A percentile compares a stretch with the other conserved stretches of the same genome.
Conservation (phyloP, 164 flowering plant genomes). For the Aristolochia fimbriata region DNA sequence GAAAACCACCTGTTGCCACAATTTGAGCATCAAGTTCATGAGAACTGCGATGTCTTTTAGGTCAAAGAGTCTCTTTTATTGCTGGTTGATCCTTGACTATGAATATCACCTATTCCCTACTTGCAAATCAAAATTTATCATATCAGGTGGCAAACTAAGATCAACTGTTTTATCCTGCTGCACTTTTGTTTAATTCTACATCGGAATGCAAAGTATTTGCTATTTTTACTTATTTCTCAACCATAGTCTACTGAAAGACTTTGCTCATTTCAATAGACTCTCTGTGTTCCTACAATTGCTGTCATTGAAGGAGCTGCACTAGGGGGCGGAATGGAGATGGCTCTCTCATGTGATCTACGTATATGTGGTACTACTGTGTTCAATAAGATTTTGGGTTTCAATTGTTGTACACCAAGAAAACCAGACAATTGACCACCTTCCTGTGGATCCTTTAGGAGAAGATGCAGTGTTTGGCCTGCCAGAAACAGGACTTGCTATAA, state of each 20-base stretch:
- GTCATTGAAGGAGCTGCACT: constrained; percentile 93
- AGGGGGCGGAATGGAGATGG: constrained; percentile 96
- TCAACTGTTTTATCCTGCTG: not conserved
- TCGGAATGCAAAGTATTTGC: not conserved
- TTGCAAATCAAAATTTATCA: no score
- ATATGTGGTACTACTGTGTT: constrained; percentile 56
- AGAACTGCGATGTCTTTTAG: no score
- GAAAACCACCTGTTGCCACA: no score
- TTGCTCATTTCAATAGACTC: constrained; percentile 29
- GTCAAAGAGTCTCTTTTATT: no score
- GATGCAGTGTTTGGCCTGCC: constrained; percentile 72
- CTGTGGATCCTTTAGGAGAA: constrained; percentile 49
- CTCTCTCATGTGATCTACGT: constrained; percentile 87
- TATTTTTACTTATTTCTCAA: not conserved
- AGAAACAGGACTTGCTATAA: constrained; percentile 94
- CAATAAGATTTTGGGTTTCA: not conserved
- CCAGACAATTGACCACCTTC: not conserved
- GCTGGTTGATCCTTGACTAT: no score
- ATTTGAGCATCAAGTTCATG: no score
- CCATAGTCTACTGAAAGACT: no score
- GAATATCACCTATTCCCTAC: no score
- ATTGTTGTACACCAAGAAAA: not conserved
- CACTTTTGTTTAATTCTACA: not conserved
- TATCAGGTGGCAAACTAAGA: no score
- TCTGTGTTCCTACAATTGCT: constrained; percentile 76